Conservation (phyloP, 495 filamentous ascomycete genomes). For the Penicillium waksmanii region DNA sequence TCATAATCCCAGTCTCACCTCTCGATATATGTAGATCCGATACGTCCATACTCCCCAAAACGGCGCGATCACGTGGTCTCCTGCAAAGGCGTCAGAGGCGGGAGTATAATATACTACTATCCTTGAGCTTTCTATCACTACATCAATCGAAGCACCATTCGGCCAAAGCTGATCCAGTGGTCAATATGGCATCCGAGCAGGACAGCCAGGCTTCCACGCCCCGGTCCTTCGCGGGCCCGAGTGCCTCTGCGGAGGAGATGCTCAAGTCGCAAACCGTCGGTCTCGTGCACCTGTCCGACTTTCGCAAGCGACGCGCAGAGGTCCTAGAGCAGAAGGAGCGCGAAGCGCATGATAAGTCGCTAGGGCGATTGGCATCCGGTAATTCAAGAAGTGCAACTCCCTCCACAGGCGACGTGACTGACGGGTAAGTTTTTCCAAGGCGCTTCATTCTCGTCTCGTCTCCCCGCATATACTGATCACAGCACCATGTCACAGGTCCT, state of each 20-base stretch:
- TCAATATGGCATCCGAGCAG: slow-evolving; percentile 41
- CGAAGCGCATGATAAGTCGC: slow-evolving; percentile 69
- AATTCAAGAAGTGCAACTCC: slow-evolving; percentile 58
- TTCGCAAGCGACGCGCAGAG: slow-evolving; percentile 95
- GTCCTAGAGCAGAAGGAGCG: slow-evolving; percentile 88
- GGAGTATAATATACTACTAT: background rate
- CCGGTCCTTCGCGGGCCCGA: slow-evolving; percentile 73
- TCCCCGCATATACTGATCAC: slow-evolving; percentile 38
- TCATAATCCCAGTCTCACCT: too few relatives aligned
- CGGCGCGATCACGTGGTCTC: slow-evolving; percentile 23
- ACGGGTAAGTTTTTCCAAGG: slow-evolving; percentile 50
- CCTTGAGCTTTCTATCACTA: background rate
- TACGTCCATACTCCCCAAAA: background rate
- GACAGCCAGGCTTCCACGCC: slow-evolving; percentile 45
- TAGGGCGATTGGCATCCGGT: slow-evolving; percentile 52
- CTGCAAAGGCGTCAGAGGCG: slow-evolving; percentile 22
- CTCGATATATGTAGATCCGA: too few relatives aligned
- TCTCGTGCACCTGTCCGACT: slow-evolving; percentile 88
- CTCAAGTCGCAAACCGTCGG: slow-evolving; percentile 92
- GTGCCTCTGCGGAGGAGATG: slow-evolving; percentile 82
- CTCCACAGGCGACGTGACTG: slow-evolving; percentile 53
- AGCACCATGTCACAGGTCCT: slow-evolving; percentile 38
- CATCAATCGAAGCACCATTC: background rate
- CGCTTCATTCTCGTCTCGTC: slow-evolving; percentile 5
- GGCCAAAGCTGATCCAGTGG: background rate